phyloP scores from a whole-genome alignment of 1,139 yeast genomes.

The Candida sp. region DNA sequence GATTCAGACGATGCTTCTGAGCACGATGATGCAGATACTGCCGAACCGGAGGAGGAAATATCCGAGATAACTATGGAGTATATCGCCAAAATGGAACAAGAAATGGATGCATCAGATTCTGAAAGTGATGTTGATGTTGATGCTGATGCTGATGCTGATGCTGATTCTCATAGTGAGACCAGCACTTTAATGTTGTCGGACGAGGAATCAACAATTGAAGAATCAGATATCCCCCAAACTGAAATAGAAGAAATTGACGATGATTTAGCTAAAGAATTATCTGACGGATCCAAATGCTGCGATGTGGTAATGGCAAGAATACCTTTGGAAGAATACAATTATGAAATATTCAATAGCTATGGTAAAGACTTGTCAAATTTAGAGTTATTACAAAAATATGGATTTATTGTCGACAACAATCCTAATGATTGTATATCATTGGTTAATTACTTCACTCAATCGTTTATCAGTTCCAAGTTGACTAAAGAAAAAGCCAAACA shows the following conservation, averaged over 20 bases:
- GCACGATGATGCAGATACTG: conserved; percentile 9
- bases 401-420: conserved; percentile 58
- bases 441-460: conserved; percentile 45
- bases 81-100: conserved; percentile 29
- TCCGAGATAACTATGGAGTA: conserved; percentile 35
- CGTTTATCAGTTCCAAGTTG: conserved; percentile 22
- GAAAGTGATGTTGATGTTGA: conserved; percentile 24
- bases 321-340: conserved; percentile 36
- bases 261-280: conserved; percentile 27
- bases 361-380: conserved; percentile 68
- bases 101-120: conserved; percentile 16
- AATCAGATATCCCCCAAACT: conserved; percentile 16
- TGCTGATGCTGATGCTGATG: conserved; percentile 6
- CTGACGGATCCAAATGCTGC: conserved; percentile 46
- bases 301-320: conserved; percentile 47
- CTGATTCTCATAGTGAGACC: too few relatives aligned
- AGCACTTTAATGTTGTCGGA: too few relatives aligned
- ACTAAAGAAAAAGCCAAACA: conserved; percentile 24
- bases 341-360: conserved; percentile 73
- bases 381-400: conserved; percentile 67
- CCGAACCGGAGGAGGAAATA: conserved; percentile 6
- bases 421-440: conserved; percentile 59
- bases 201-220: conserved; percentile 21
- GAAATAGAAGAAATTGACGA: conserved; percentile 25
- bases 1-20: conserved; percentile 13